Conservation (phyloP, 352 stramenopile species). For the Phytophthora chlamydospora region DNA sequence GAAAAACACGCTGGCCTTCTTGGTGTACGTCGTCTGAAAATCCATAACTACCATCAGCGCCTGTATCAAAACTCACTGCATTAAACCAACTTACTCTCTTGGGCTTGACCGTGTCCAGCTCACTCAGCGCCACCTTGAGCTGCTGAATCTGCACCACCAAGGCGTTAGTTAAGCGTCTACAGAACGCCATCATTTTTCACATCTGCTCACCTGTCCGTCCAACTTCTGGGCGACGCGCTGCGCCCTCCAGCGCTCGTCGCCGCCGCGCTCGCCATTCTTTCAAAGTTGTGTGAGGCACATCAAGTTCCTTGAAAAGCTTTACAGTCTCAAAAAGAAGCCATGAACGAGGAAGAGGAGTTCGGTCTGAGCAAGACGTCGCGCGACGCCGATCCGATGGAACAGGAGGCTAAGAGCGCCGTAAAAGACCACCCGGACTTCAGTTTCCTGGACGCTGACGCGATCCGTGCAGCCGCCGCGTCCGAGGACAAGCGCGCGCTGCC, state of each 20-base stretch:
- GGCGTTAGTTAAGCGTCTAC: background rate
- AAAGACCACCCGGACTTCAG: conserved; percentile 77
- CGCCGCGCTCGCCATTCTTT: conserved; percentile 26
- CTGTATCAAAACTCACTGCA: background rate
- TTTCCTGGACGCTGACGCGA: conserved; percentile 46
- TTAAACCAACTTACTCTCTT: conserved; percentile 55
- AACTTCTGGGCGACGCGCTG: conserved; percentile 48
- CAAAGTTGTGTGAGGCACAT: background rate
- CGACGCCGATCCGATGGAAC: conserved; percentile 73
- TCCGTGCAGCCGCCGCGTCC: conserved; percentile 37
- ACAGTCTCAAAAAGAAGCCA: background rate
- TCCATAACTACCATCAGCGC: background rate
- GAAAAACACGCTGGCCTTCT: conserved; percentile 79
- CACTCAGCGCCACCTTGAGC: conserved; percentile 73
- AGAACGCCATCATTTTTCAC: background rate
- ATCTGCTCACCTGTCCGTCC: conserved; percentile 39
- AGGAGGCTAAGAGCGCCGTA: conserved; percentile 53
- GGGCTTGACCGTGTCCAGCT: conserved; percentile 71
- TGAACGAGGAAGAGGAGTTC: conserved; percentile 77
- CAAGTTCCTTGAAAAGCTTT: no score
- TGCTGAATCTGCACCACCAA: conserved; percentile 63
- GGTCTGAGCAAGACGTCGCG: conserved; percentile 64
- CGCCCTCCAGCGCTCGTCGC: conserved; percentile 49
- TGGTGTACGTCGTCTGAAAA: conserved; percentile 66
- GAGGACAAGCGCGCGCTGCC: conserved; percentile 44